Evolutionary conservation across 2,329 filamentous ascomycete species (phyloP), one percentile per base, ranked within the genome.

Genomic region (Leptoxyphium fumago): DNA sequence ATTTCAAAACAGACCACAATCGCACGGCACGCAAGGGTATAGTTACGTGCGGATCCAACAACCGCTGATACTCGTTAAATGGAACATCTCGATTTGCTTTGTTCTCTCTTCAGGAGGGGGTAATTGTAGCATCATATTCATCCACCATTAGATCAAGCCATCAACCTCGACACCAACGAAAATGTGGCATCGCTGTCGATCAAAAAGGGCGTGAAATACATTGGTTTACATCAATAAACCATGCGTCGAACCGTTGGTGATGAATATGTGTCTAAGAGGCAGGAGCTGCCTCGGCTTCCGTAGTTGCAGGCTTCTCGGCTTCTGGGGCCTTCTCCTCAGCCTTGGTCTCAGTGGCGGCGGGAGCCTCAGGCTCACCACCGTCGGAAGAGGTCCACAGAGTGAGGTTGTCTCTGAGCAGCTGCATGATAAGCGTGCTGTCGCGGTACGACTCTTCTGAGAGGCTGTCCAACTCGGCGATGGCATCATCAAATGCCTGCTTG

Each of bases 361-460:
- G 70, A 46, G 71, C 71, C 68, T 89, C 84, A 48, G 75, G 73
- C 67, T 94, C 89, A 59, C 74, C 80, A 58, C 77, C 84, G 65
- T 94, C 88, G 48, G 87, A 93, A 56, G 88, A 95, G 58, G 88
- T 95, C 88, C 88, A 95, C 68, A 95, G 82, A 55, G 88, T 95
- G 52, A 96, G 77, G 77, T 95, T 96, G 75, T 95, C 89, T 64
- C 89, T 85, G 66, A 96, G 82, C 51, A 96, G 78, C 77, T 96
- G 89, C 89, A 95, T 96, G 75, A 96, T 95, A 60, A 96, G 79
- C 48, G 89, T 96, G 79, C 87, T 94, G 72, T 96, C 89, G 64
- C 88, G 85, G 82, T 96, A 95, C 48, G 86, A 94, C 74, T 96
- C 89, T 75, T 95, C 89, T 48, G 86, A 94, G 53, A 96, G 77